Conservation (phyloP, 163 green algal genomes). For the Prototheca wickerhamii region DNA sequence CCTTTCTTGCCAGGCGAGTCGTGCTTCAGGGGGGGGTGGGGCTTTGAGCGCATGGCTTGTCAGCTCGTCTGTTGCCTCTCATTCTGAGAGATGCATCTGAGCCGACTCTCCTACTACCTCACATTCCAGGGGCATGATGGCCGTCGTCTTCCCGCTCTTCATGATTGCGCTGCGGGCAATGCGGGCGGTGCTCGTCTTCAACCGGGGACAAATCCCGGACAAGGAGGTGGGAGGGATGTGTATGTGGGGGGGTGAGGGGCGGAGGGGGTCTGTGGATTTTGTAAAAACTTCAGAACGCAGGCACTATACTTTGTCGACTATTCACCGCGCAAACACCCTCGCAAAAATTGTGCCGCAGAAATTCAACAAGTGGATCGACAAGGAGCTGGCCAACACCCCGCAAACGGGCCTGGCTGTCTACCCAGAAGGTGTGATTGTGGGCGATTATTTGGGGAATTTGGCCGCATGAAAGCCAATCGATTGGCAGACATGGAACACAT, state of each 20-base stretch:
- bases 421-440: constrained; percentile 49
- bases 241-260: constrained; percentile 5
- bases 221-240: constrained; percentile 45
- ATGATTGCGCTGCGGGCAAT: constrained; percentile 49
- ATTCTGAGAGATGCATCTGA: too few relatives aligned
- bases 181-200: constrained; percentile 60
- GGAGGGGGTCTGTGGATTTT: not conserved
- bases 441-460: not conserved
- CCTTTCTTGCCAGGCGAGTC: constrained; percentile 63
- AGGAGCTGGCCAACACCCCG: constrained; percentile 37
- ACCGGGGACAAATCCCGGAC: constrained; percentile 47
- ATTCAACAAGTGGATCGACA: constrained; percentile 78
- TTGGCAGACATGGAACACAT: not conserved
- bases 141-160: constrained; percentile 67
- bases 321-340: not conserved
- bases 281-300: too few relatives aligned
- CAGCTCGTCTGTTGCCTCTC: too few relatives aligned
- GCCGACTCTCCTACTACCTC: not conserved
- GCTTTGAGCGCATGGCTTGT: not conserved
- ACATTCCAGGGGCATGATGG: constrained; percentile 50
- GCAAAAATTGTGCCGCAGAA: constrained; percentile 29
- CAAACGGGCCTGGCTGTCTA: constrained; percentile 64
- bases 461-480: constrained; percentile 4
- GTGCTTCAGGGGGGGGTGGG: not conserved
- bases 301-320: not conserved